Conservation (phyloP, 2,329 filamentous ascomycete genomes). For the Cytospora leucostoma region DNA sequence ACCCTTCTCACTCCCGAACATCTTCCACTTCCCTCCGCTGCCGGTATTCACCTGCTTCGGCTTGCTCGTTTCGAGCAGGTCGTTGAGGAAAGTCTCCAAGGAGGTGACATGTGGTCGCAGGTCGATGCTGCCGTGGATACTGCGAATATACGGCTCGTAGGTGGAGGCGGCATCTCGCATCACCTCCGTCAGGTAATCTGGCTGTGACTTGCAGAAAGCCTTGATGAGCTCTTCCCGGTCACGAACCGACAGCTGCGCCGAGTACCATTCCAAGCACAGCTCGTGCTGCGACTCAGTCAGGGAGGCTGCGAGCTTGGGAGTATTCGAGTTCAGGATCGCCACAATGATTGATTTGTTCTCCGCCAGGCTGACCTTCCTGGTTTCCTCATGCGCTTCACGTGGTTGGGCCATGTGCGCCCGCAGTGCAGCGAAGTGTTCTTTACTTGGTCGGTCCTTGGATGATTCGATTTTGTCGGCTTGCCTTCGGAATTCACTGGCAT, state of each 20-base stretch:
- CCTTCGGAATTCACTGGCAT: constrained; percentile 69
- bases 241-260: constrained; percentile 68
- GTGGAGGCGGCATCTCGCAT: constrained; percentile 65
- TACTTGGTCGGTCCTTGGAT: constrained; percentile 57
- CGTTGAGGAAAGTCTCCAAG: constrained; percentile 67
- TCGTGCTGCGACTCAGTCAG: constrained; percentile 63
- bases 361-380: constrained; percentile 56
- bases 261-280: constrained; percentile 69
- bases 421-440: constrained; percentile 63
- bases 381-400: constrained; percentile 58
- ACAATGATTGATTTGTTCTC: constrained; percentile 62
- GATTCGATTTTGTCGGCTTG: constrained; percentile 65
- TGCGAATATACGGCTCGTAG: constrained; percentile 74
- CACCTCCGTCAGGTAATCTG: constrained; percentile 71
- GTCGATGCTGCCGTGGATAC: constrained; percentile 70
- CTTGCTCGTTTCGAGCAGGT: constrained; percentile 65
- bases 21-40: constrained; percentile 44
- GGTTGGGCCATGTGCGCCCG: constrained; percentile 56
- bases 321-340: constrained; percentile 61
- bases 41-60: constrained; percentile 61
- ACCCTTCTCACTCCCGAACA: constrained; percentile 39
- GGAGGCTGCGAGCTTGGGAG: constrained; percentile 46
- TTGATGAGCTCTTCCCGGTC: constrained; percentile 72
- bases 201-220: constrained; percentile 66
- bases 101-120: constrained; percentile 69